These are phyloP conservation scores for Apocynum venetum DNA, from an alignment of 257 asterid species.

Conservation along the genomic window DNA sequence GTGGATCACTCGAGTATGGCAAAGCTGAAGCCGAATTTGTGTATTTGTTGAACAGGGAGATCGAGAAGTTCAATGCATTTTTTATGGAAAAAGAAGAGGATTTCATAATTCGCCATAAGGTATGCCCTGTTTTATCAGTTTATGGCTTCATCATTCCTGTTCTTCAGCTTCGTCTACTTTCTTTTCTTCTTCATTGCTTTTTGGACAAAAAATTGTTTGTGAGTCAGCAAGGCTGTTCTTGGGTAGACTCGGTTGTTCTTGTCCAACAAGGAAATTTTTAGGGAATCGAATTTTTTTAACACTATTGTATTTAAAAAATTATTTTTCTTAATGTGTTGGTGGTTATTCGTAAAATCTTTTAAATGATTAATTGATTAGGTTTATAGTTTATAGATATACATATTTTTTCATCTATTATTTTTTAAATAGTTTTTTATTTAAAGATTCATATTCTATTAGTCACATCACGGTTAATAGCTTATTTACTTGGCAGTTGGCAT, in stretches of 20 bases:
- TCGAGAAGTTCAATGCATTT: conserved; percentile 82
- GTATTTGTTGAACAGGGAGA: conserved; percentile 66
- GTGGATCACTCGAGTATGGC: conserved; percentile 36
- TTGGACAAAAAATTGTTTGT: not conserved
- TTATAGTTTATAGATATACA: too few relatives aligned
- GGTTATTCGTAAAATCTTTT: too few relatives aligned
- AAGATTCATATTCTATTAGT: too few relatives aligned
- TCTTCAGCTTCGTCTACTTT: not conserved
- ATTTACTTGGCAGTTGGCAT: too few relatives aligned
- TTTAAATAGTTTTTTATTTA: too few relatives aligned
- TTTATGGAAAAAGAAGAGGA: conserved; percentile 92
- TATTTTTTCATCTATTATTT: too few relatives aligned
- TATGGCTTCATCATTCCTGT: not conserved
- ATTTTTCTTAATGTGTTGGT: too few relatives aligned
- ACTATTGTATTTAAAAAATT: too few relatives aligned
- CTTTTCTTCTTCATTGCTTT: not conserved
- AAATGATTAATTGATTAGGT: too few relatives aligned
- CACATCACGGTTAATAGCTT: too few relatives aligned
- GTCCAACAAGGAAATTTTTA: too few relatives aligned
- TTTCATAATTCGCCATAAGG: conserved; percentile 85
- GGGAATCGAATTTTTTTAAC: too few relatives aligned
- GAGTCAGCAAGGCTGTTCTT: not conserved
- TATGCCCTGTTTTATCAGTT: conserved; percentile 1
- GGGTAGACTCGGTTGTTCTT: not conserved
- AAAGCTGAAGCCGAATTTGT: conserved; percentile 66